phyloP scores from a whole-genome alignment of 345 rosid genomes.

The Punica granatum region DNA sequence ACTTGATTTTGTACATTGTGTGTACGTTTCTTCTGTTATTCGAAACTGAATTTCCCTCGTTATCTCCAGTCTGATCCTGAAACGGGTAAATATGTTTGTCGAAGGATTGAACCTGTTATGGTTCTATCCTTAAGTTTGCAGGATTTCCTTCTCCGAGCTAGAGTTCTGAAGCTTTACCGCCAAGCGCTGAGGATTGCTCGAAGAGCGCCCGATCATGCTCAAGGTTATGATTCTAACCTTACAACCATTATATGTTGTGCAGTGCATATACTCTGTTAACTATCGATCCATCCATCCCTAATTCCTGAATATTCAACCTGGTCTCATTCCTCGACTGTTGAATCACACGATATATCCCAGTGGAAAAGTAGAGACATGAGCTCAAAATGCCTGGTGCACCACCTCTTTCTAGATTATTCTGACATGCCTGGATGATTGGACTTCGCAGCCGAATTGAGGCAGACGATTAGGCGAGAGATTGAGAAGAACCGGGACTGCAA shows the following conservation, averaged over 20 bases:
- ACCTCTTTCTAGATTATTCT: neutral
- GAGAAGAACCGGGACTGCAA: constrained; percentile 56
- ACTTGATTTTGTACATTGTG: neutral
- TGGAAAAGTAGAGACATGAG: too few relatives aligned
- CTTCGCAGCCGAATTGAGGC: constrained; percentile 50
- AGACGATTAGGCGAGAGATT: constrained; percentile 60
- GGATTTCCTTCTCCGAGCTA: constrained; percentile 76
- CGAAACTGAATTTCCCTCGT: neutral
- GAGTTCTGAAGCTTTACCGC: constrained; percentile 77
- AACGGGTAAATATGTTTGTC: neutral
- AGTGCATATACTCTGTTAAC: neutral
- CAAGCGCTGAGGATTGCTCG: constrained; percentile 62
- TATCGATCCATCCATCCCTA: neutral
- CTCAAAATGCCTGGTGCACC: too few relatives aligned
- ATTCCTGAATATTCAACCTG: neutral
- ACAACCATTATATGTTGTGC: neutral
- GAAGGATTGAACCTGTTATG: constrained; percentile 33
- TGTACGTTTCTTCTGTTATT: neutral
- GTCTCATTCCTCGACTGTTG: too few relatives aligned
- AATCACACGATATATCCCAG: too few relatives aligned
- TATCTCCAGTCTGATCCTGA: neutral
- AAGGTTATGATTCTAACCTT: constrained; percentile 32
- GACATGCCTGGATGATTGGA: neutral
- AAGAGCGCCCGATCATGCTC: constrained; percentile 57
- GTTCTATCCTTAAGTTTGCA: constrained; percentile 47